A percentile compares a stretch with the other conserved stretches of the same genome.
phyloP scores from a whole-genome alignment of 305 asterid species.

The Plantago coronopus region DNA sequence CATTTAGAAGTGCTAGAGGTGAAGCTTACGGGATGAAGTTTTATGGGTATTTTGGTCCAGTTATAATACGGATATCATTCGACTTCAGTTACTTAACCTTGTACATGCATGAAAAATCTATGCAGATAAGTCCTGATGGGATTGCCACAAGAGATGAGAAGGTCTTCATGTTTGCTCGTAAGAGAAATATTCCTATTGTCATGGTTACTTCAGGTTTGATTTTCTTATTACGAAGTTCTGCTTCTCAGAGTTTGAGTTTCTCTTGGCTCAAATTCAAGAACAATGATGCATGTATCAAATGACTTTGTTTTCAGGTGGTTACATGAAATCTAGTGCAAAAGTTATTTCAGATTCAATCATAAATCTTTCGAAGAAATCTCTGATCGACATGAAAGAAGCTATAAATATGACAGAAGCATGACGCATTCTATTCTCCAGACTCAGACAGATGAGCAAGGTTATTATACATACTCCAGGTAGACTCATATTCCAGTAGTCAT shows the following conservation, averaged over 20 bases:
- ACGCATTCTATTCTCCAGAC: slow-evolving; percentile 5
- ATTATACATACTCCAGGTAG: not conserved
- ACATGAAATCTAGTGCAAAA: slow-evolving; percentile 90
- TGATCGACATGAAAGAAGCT: slow-evolving; percentile 43
- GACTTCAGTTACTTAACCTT: not conserved
- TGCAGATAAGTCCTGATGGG: slow-evolving; percentile 87
- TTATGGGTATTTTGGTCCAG: not conserved
- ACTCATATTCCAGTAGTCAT: not conserved
- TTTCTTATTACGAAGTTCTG: slow-evolving; percentile 3
- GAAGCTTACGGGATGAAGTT: not conserved
- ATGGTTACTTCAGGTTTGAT: slow-evolving; percentile 89
- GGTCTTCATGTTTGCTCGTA: slow-evolving; percentile 71
- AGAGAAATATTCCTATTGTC: slow-evolving; percentile 62
- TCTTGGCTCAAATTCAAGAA: not conserved
- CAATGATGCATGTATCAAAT: slow-evolving; percentile 13
- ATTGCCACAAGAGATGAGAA: slow-evolving; percentile 74
- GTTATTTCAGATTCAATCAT: slow-evolving; percentile 84
- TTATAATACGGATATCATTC: not conserved
- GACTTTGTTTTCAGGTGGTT: slow-evolving; percentile 65
- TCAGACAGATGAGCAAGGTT: not conserved
- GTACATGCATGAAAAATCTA: not conserved
- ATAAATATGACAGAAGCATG: slow-evolving; percentile 17
- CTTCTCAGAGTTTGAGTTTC: not conserved
- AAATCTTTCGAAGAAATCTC: slow-evolving; percentile 61
- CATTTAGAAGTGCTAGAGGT: not conserved